Evolutionary conservation across 345 rosid genomes (phyloP), one percentile per base, ranked within the genome.

Genomic region (Eucalyptus curtisii): DNA sequence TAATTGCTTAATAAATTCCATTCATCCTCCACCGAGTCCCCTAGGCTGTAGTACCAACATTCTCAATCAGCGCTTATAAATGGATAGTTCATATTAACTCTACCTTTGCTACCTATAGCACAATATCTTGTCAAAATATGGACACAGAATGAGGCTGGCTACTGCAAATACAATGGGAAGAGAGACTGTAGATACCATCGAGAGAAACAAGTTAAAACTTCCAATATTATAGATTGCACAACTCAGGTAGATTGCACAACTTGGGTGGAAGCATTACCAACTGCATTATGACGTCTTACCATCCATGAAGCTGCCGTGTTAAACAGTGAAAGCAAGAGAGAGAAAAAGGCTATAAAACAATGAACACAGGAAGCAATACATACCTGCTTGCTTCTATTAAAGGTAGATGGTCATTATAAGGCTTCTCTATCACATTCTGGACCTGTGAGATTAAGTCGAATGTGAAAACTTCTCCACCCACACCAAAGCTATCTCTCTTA

Each of bases 361-460:
- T 13, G 9, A 76, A 44, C 22, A 49, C 53, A 53, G 27, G 49
- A 15, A 89, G 33, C 64, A 80, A 57, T 24, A 31, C 59, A 80
- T 61, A 93, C 95, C 93, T 92, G 93, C 94, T 93, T 57, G 94
- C 94, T 85, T 93, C 94, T 14, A 92, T 92, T 87, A 93, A 90
- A 49, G 95, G 93, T 79, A 93, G 90, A 66, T 93, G 93, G 86
- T 93, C 93, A 89, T 93, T 92, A 89, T 93, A 90, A 68, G 93
- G 95, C 92, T 93, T 93, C 91, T 93, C 95, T 84, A 93, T 92
- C 87, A 93, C 93, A 89, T 93, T 89, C 89, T 93, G 87, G 85
- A 93, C 95, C 95, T 92, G 89, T 88, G 89, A 66, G 86, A 84
- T 84, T 66, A 71, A 87, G 76, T 45, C 86, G 55, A 88, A 12